Evolutionary conservation across 1,139 yeast genomes (phyloP), one percentile per base, ranked within the genome.

Genomic region (Scheffersomyces quercinus): DNA sequence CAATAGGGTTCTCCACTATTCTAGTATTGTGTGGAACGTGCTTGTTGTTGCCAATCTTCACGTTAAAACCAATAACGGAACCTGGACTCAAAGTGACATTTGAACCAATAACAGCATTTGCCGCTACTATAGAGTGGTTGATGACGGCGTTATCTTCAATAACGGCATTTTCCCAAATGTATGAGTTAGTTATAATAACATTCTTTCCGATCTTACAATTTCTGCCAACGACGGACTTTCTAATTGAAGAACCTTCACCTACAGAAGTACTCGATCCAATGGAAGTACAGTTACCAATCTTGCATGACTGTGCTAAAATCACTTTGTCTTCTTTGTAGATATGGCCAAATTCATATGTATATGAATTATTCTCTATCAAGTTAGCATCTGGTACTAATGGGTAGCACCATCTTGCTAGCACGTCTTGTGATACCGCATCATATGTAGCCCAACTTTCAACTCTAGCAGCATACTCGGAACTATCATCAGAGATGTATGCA

Each of bases 371-470:
- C 24, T 78, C 82, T 44, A 84, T 68, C 51, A 88, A 73, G 59
- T 91, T 91, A 42, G 89, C 74, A 53, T 93, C 98, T 1, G 97
- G 95, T 8, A 86, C 89, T 44, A 91, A 73, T 15, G 99, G 99
- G 59, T 89, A 93, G 47, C 93, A 79, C 87, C 96, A 91, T 59
- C 99, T 81, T 24, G 91, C 90, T 45, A 93, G 72, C 32, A 91
- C 80, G 62, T 93, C 98, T 62, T 88, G 93, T n/a, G 95, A 81
- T 13, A 93, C 82, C 6, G 96, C 93, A 60, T 87, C 91, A 62
- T 90, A 95, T 1, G 98, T 88, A 56, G 88, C 89, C 83, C 95
- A 85, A 60, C 93, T 85, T 59, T 91, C 95, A 7, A 90, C 98
- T 63, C 99, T 81, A 1, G 96, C 95, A 16, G 97, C 96, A 61